Evolutionary conservation across 2,329 filamentous ascomycete genomes (phyloP), one percentile per base, ranked within the genome.

Genomic region (Trichoderma citrinoviride): DNA sequence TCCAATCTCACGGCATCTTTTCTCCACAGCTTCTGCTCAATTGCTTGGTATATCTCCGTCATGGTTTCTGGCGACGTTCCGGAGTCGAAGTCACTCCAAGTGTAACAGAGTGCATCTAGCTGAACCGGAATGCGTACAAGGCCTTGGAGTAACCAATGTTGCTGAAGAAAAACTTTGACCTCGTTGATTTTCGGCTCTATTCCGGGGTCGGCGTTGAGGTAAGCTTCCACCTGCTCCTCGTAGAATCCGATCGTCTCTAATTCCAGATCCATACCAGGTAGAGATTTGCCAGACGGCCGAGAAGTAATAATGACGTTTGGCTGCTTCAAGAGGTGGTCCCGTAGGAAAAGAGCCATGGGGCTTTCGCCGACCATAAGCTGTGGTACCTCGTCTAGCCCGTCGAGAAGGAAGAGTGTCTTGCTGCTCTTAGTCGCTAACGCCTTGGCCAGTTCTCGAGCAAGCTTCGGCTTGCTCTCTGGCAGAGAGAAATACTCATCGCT

Each of bases 61-160:
- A 64, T 58, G 3, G 52, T 64, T 23, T 33, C 10, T 15, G 43
- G 43, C 25, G 29, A 46, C 41, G 8, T 64, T n/a, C n/a, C n/a
- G 12, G 29, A 14, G 27, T n/a, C 15, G 21, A 70, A 60, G 27
- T 70, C 65, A 0, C 72, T 64, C 78, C 77, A 81, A 17, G 60
- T 75, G 52, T 70, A 77, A 65, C 79, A 81, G 25, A 81, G 63
- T 1, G 79, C 79, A 71, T 81, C 80, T 0, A 82, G 70, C 56
- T 77, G 78, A 64, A 81, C 77, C 0, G 79, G 80, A 47, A 81
- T 80, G n/a, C 73, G 77, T 2, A 78, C 71, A 29, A 81, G 73
- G 5, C 68, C 72, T 54, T 75, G 68, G 10, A 81, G 70, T 7
- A 78, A 68, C 61, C 25, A 56, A 65, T 76, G 74, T 0, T 62